phyloP scores from a whole-genome alignment of 1,284 basidiomycete species.

The Ustilago loliicola region DNA sequence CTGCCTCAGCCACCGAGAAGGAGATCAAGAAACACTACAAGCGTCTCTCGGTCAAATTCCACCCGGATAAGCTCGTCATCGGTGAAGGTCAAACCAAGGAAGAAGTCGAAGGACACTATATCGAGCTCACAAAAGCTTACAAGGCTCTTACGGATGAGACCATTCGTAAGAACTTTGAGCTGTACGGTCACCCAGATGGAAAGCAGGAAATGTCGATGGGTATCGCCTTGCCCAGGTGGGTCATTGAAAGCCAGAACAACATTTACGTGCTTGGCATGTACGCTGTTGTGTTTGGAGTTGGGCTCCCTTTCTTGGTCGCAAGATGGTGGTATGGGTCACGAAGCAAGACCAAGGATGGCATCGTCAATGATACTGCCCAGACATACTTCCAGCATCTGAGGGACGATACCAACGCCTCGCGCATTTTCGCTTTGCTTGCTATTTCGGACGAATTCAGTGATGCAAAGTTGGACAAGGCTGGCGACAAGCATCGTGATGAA shows the following conservation, averaged over 20 bases:
- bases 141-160: constrained; percentile 95
- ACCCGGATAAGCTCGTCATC: constrained; percentile 95
- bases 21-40: constrained; percentile 97
- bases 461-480: constrained; percentile 70
- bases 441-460: constrained; percentile 80
- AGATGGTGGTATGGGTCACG: constrained; percentile 97
- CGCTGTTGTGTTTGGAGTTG: constrained; percentile 86
- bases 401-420: constrained; percentile 82
- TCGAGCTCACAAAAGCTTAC: constrained; percentile 97
- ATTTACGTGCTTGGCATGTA: constrained; percentile 91
- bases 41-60: constrained; percentile 77
- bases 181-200: constrained; percentile 96
- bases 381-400: constrained; percentile 88
- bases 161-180: constrained; percentile 89
- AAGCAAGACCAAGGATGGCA: constrained; percentile 90
- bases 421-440: constrained; percentile 82
- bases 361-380: constrained; percentile 86
- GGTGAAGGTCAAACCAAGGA: constrained; percentile 86
- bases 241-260: constrained; percentile 91
- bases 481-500: constrained; percentile 50
- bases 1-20: constrained; percentile 84
- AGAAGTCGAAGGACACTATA: constrained; percentile 87
- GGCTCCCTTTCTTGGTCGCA: constrained; percentile 84
- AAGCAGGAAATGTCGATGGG: constrained; percentile 94
- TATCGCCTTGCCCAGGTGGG: constrained; percentile 94